A percentile compares a stretch with the other conserved stretches of the same genome.
phyloP scores from a whole-genome alignment of 805 yeast species.

The Teunomyces tritomae region DNA sequence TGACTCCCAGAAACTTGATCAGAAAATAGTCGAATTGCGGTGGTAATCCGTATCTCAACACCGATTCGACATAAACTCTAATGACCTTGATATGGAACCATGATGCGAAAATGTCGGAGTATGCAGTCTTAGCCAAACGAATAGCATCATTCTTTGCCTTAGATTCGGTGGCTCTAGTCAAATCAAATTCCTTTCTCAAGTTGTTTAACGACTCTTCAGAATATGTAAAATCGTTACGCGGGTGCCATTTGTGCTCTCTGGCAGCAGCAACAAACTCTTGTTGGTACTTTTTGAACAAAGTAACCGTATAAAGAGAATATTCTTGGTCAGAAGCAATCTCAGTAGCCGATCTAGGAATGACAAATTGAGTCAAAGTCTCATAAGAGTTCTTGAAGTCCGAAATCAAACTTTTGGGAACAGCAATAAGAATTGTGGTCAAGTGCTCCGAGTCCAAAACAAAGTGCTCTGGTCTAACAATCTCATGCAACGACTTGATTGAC shows the following conservation, averaged over 20 bases:
- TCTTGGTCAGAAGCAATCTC: constrained; percentile 72
- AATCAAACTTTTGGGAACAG: constrained; percentile 70
- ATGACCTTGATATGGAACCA: constrained; percentile 91
- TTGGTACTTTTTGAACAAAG: constrained; percentile 79
- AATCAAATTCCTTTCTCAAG: constrained; percentile 74
- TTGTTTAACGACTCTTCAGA: constrained; percentile 72
- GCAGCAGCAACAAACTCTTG: constrained; percentile 66
- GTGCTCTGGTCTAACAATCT: constrained; percentile 77
- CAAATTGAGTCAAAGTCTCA: constrained; percentile 75
- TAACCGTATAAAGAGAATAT: constrained; percentile 68
- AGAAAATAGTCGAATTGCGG: constrained; percentile 71
- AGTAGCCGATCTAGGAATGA: constrained; percentile 87
- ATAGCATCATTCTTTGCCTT: constrained; percentile 72
- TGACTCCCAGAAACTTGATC: constrained; percentile 41
- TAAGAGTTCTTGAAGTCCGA: constrained; percentile 64
- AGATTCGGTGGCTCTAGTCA: constrained; percentile 71
- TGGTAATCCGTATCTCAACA: constrained; percentile 94
- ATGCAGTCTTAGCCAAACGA: constrained; percentile 86
- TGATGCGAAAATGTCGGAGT: constrained; percentile 74
- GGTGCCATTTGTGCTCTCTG: constrained; percentile 86
- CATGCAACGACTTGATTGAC: constrained; percentile 86
- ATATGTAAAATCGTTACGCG: constrained; percentile 82
- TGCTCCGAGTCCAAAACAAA: constrained; percentile 86
- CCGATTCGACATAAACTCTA: constrained; percentile 88
- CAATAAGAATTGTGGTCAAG: constrained; percentile 79